Evolutionary conservation across 306 rosid species (phyloP).

Genomic region (Cyclanthera cordifolia): DNA sequence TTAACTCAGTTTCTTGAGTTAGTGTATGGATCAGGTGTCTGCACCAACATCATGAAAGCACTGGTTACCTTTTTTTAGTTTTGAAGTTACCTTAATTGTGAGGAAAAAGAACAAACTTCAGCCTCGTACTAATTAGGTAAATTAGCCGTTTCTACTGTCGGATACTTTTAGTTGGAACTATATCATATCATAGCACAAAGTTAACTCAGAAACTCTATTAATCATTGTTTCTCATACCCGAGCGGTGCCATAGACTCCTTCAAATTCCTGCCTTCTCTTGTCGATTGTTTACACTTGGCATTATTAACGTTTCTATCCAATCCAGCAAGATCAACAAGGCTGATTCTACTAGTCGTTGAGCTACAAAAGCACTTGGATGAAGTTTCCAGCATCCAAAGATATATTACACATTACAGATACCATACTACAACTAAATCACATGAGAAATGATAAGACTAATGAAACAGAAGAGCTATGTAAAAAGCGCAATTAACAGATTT

Average conservation of each 20-base stretch:
- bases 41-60: constrained; percentile 21
- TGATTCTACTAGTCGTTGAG: constrained; percentile 88
- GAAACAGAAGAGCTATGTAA: neutral
- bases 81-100: neutral
- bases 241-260: constrained; percentile 82
- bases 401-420: neutral
- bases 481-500: neutral
- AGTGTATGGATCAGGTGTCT: constrained; percentile 64
- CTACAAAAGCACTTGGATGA: constrained; percentile 71
- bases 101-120: neutral
- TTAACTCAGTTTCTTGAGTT: constrained; percentile 35
- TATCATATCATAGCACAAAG: neutral
- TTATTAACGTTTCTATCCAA: constrained; percentile 47
- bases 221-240: constrained; percentile 38
- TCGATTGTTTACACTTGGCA: constrained; percentile 40
- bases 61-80: neutral
- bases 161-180: constrained; percentile 1
- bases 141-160: neutral
- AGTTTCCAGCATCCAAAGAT: constrained; percentile 35
- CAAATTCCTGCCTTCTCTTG: constrained; percentile 50
- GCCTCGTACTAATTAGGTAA: neutral
- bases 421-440: neutral
- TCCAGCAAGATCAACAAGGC: constrained; percentile 90
- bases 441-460: neutral
- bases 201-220: neutral